Conservation (phyloP, 2,329 filamentous ascomycete species). For the Didymella arachidicola region DNA sequence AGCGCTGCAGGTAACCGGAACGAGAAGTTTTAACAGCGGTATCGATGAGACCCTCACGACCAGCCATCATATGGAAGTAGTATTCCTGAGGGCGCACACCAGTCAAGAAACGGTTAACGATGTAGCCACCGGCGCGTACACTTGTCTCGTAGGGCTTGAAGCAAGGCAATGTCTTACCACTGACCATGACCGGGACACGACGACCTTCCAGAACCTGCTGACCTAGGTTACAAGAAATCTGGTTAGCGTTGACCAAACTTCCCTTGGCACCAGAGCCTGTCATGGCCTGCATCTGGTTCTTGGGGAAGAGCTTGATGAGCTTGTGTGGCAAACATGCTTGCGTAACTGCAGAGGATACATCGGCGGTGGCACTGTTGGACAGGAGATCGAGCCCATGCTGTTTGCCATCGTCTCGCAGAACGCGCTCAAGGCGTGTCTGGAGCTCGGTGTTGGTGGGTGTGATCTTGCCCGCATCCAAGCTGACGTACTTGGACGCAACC, state of each 20-base stretch:
- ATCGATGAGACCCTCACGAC: constrained; percentile 96
- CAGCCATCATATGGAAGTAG: constrained; percentile 99
- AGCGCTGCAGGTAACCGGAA: constrained; percentile 94
- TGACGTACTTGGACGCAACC: constrained; percentile 88
- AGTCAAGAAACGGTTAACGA: constrained; percentile 95
- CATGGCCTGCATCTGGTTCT: constrained; percentile 99
- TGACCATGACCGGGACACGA: constrained; percentile 95
- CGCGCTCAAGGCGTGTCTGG: constrained; percentile 81
- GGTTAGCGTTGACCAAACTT: constrained; percentile 88
- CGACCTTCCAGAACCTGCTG: constrained; percentile 96
- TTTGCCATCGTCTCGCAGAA: constrained; percentile 88
- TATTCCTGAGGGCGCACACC: constrained; percentile 97
- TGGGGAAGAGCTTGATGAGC: constrained; percentile 89
- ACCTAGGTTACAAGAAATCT: constrained; percentile 96
- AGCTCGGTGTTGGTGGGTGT: constrained; percentile 74
- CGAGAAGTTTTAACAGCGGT: constrained; percentile 98
- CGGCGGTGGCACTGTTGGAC: constrained; percentile 73
- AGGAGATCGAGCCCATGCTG: constrained; percentile 89
- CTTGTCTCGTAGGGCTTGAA: constrained; percentile 92
- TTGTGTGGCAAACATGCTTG: constrained; percentile 79
- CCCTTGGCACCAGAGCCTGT: constrained; percentile 96
- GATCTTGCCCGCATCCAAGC: constrained; percentile 70
- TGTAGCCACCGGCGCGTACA: constrained; percentile 88
- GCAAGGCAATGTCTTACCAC: constrained; percentile 92
- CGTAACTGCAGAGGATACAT: constrained; percentile 81